Percentiles rank a stretch among this genome's conserved stretches.
These are phyloP conservation scores for Rubia peregrina DNA, from an alignment of 305 asterid species.

Conservation along the genomic window DNA sequence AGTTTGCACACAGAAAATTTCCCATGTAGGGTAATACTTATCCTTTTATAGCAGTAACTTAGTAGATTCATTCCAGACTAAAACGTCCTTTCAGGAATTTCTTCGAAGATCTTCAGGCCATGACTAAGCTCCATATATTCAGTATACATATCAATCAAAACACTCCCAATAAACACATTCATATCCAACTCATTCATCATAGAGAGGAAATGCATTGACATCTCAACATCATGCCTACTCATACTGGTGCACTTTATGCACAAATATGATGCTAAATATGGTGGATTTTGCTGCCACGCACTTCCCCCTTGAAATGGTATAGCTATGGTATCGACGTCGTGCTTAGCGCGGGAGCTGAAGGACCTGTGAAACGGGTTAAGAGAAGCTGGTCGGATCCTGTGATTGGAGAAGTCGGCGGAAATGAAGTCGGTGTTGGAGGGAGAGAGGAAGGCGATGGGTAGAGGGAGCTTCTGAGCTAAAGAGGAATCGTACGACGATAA, in stretches of 20 bases:
- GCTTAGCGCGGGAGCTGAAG: conserved; percentile 36
- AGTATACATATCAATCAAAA: no score
- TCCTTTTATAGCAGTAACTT: no score
- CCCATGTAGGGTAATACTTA: conserved; percentile 47
- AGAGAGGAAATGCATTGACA: no score
- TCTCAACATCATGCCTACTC: no score
- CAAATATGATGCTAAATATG: conserved; percentile 90
- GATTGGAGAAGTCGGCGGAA: conserved; percentile 55
- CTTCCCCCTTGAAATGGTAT: conserved; percentile 80
- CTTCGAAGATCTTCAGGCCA: no score
- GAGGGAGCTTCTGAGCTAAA: conserved; percentile 24
- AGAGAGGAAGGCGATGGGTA: conserved; percentile 44
- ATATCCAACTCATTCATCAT: no score
- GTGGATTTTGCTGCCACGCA: conserved; percentile 92
- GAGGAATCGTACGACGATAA: conserved; percentile 20
- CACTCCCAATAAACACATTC: no score
- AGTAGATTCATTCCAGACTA: no score
- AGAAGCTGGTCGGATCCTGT: conserved; percentile 51
- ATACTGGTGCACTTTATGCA: conserved; percentile 3
- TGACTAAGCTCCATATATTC: no score
- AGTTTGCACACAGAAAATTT: conserved; percentile 58
- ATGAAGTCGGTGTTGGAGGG: conserved; percentile 47
- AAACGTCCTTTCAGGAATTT: no score
- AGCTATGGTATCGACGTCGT: conserved; percentile 77
- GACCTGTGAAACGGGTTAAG: conserved; percentile 27